Evolutionary conservation across 345 rosid species (phyloP).

Genomic region (Salix koriyanagi): DNA sequence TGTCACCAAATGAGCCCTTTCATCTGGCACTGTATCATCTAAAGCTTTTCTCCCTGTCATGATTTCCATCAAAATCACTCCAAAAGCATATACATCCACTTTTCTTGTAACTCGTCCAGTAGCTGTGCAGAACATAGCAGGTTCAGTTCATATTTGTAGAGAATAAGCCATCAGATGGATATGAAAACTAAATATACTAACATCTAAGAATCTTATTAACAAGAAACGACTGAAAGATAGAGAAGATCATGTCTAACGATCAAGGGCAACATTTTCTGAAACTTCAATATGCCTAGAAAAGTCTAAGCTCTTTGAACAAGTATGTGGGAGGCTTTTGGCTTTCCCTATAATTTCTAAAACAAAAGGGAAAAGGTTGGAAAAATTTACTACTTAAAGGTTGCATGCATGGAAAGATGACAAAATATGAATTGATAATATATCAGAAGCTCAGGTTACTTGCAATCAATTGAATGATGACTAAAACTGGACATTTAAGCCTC

Average conservation of each 20-base stretch:
- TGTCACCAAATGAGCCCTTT: constrained; percentile 65
- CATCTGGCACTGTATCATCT: constrained; percentile 66
- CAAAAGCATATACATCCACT: constrained; percentile 83
- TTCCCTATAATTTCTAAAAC: background rate
- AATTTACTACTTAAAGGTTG: background rate
- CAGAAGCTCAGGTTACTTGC: background rate
- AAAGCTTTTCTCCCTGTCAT: constrained; percentile 80
- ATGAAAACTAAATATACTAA: background rate
- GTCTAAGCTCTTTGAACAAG: background rate
- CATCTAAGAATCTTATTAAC: background rate
- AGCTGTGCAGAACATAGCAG: constrained; percentile 36
- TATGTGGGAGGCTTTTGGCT: background rate
- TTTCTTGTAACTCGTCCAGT: constrained; percentile 92
- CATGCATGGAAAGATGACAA: background rate
- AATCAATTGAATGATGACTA: background rate
- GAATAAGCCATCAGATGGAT: background rate
- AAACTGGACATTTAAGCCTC: background rate
- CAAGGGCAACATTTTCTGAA: background rate
- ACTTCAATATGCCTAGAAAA: background rate
- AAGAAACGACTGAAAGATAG: background rate
- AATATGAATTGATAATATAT: background rate
- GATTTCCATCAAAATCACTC: constrained; percentile 88
- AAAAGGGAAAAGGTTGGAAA: background rate
- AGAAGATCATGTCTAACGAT: background rate
- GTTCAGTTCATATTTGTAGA: background rate